phyloP scores from a whole-genome alignment of 495 filamentous ascomycete genomes.

The Paragyromitra xinjiangensis region DNA sequence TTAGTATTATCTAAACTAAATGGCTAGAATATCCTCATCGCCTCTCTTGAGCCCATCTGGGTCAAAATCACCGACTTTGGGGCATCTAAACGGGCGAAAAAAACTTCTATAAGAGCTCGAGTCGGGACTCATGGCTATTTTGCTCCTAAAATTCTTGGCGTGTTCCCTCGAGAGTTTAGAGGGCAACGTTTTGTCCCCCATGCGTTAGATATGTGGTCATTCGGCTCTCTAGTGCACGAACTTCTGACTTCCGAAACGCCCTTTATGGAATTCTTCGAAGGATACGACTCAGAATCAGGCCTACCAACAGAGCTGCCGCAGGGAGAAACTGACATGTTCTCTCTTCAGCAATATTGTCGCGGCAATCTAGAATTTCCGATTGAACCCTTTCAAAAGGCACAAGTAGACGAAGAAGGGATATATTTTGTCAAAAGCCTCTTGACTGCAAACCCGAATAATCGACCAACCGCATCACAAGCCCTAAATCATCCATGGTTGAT shows the following conservation, averaged over 20 bases:
- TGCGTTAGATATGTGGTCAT: slow-evolving; percentile 22
- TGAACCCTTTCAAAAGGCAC: too few relatives aligned
- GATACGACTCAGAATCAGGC: slow-evolving; percentile 1
- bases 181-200: background rate
- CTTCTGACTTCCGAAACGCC: slow-evolving; percentile 21
- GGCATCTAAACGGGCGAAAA: background rate
- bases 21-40: slow-evolving; percentile 15
- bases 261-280: background rate
- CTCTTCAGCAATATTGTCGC: too few relatives aligned
- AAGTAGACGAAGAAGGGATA: too few relatives aligned
- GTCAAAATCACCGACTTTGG: slow-evolving; percentile 13
- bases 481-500: too few relatives aligned
- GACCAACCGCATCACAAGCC: too few relatives aligned
- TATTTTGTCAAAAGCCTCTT: too few relatives aligned
- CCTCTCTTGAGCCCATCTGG: background rate
- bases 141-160: slow-evolving; percentile 12
- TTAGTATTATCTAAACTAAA: background rate
- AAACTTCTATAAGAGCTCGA: background rate
- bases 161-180: background rate
- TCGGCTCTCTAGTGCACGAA: slow-evolving; percentile 26
- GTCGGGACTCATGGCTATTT: background rate
- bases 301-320: background rate
- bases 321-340: background rate
- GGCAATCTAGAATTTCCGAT: too few relatives aligned
- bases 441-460: too few relatives aligned